These are phyloP conservation scores for Boletus fagicola DNA, from an alignment of 768 basidiomycete genomes.

Conservation along the genomic window DNA sequence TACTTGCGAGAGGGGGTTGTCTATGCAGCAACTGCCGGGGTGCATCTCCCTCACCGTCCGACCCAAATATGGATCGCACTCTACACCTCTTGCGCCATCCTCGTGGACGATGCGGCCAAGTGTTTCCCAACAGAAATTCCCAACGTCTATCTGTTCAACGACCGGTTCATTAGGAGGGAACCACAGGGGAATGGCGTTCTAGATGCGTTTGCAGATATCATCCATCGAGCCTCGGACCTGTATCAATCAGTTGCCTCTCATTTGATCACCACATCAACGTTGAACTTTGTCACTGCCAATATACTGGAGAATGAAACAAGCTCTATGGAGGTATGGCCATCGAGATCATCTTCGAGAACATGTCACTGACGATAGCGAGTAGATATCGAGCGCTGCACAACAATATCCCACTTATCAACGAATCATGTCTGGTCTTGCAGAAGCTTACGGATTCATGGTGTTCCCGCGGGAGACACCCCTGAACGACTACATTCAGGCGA, in stretches of 20 bases:
- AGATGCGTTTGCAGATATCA: conserved; percentile 29
- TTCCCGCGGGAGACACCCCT: not conserved
- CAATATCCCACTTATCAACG: not conserved
- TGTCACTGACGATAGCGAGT: not conserved
- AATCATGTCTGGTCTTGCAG: not conserved
- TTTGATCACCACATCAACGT: conserved; percentile 33
- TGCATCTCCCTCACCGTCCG: conserved; percentile 18
- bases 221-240: conserved; percentile 25
- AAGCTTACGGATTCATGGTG: not conserved
- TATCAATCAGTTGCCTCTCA: conserved; percentile 29
- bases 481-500: not conserved
- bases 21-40: conserved; percentile 12
- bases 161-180: not conserved
- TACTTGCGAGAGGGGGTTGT: not conserved
- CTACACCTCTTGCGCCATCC: conserved; percentile 34
- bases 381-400: not conserved
- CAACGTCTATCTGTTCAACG: not conserved
- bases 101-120: conserved; percentile 31
- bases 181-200: conserved; percentile 30
- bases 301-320: conserved; percentile 24
- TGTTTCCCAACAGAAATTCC: not conserved
- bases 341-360: not conserved
- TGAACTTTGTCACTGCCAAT: conserved; percentile 30
- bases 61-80: conserved; percentile 30
- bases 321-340: conserved; percentile 19